Conservation (phyloP, 768 basidiomycete genomes). For the Amanita phalloides region DNA sequence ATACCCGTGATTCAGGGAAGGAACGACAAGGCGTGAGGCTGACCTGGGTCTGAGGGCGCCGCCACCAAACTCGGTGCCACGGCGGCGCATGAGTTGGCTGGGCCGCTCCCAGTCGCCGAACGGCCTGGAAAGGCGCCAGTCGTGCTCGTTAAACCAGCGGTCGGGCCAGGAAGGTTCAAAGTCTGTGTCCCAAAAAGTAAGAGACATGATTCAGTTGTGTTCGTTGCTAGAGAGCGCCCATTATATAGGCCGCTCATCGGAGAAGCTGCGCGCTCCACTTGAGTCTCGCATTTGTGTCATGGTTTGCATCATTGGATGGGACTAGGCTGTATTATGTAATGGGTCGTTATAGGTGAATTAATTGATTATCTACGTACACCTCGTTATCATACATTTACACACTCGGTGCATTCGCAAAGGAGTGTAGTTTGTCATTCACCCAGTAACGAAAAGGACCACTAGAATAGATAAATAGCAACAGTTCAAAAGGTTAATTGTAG, state of each 20-base stretch:
- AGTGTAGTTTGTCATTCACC: not conserved
- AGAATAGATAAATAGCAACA: not conserved
- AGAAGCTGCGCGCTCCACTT: not conserved
- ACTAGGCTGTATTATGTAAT: not conserved
- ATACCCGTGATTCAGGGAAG: not conserved
- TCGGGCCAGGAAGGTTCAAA: not conserved
- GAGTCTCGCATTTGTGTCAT: constrained; percentile 2
- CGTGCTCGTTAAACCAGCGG: not conserved
- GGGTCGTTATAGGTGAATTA: too few species aligned
- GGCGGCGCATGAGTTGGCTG: not conserved
- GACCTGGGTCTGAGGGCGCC: constrained; percentile 3
- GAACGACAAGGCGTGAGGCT: not conserved
- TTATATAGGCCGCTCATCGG: not conserved
- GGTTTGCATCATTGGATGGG: not conserved
- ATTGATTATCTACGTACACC: too few species aligned
- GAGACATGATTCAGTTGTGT: not conserved
- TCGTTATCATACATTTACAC: too few species aligned
- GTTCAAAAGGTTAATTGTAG: not conserved
- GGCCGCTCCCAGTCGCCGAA: constrained; percentile 1
- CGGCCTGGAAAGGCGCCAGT: not conserved
- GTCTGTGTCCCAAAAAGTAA: constrained; percentile 1
- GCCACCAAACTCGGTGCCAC: not conserved
- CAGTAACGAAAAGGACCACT: not conserved
- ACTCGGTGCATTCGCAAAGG: too few species aligned
- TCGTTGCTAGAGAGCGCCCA: not conserved